Base-by-base conservation (phyloP, 2,329 filamentous ascomycete genomes). In the Lachnellula subtilissima region DNA sequence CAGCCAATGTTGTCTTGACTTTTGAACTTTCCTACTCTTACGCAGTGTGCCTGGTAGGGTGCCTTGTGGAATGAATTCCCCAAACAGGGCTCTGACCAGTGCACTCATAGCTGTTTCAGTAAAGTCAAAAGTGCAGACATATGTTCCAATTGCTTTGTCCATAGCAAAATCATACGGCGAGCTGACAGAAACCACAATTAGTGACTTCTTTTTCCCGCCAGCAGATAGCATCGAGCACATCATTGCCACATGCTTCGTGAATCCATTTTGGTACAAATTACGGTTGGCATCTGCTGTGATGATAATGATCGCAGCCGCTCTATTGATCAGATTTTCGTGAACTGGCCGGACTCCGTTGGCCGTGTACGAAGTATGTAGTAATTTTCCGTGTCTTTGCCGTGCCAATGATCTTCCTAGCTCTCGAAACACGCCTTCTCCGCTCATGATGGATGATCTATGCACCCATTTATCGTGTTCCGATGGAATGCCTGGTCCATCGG, bases 81-180 rank as follows among this genome's bases (percentile, higher is more conserved):
- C 92, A 64, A 93, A 93, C 0, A 97, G 75, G 0, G 90, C 88
- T 56, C 90, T 86, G 17, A 95, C 90, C 4, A 96, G 76, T 1
- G 91, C 89, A 58, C 88, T 86, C 75, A 97, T 83, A 17, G 93
- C 91, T 7, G 89, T 93, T 65, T 97, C 93, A 0, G 93, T 97
- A 67, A 96, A 97, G 73, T 97, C 92, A 71, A 95, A 97, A 0
- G 92, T 96, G 75, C 93, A 97, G 42, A 97, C 81, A 66, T 97
- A 97, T 1, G 92, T 96, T 5, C 89, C 89, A 42, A 97, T 93
- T 0, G 85, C 85, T 61, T 88, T 87, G 67, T 97, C 93, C 82
- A 93, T 91, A 46, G 91, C 91, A 70, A 97, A 97, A 71, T 97
- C 93, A 71, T 97, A 97, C 0, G 93, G 93, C 0, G 92, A 97